Conservation (phyloP, 768 basidiomycete species). For the Tricholomella constricta region DNA sequence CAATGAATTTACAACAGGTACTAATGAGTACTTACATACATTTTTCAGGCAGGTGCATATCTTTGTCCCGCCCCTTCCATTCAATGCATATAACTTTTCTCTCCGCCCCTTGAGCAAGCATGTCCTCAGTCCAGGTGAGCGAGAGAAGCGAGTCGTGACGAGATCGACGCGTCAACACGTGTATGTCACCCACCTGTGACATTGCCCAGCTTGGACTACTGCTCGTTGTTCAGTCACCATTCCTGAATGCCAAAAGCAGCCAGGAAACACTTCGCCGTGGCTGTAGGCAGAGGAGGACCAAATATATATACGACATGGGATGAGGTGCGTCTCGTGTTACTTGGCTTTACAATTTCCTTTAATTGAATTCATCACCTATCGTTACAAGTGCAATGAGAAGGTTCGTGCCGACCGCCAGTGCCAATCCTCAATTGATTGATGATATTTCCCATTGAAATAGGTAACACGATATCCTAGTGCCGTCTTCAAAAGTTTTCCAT, state of each 20-base stretch:
- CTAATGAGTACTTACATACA: not conserved
- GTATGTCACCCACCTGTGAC: constrained; percentile 3
- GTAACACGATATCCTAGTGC: constrained; percentile 55
- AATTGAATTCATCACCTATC: not conserved
- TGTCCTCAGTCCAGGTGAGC: not conserved
- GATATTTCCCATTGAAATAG: constrained; percentile 30
- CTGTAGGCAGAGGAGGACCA: constrained; percentile 56
- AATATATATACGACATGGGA: constrained; percentile 62
- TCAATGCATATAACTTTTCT: constrained; percentile 15
- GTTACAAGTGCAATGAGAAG: constrained; percentile 47
- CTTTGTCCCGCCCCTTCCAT: constrained; percentile 13
- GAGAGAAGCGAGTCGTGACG: not conserved
- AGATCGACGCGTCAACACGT: constrained; percentile 7
- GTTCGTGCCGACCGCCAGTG: constrained; percentile 26
- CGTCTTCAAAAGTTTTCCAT: constrained; percentile 53
- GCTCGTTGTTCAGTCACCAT: not conserved
- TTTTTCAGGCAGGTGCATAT: constrained; percentile 8
- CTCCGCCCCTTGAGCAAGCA: constrained; percentile 2
- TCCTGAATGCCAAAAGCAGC: constrained; percentile 29
- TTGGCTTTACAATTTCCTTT: not conserved
- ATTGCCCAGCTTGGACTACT: not conserved
- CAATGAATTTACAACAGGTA: constrained; percentile 2
- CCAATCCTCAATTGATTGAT: not conserved
- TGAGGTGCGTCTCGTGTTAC: constrained; percentile 43
- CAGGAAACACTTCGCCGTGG: constrained; percentile 63